Evolutionary conservation across 2,329 filamentous ascomycete genomes (phyloP), one percentile per base, ranked within the genome.

Genomic region (Claviceps sp.): DNA sequence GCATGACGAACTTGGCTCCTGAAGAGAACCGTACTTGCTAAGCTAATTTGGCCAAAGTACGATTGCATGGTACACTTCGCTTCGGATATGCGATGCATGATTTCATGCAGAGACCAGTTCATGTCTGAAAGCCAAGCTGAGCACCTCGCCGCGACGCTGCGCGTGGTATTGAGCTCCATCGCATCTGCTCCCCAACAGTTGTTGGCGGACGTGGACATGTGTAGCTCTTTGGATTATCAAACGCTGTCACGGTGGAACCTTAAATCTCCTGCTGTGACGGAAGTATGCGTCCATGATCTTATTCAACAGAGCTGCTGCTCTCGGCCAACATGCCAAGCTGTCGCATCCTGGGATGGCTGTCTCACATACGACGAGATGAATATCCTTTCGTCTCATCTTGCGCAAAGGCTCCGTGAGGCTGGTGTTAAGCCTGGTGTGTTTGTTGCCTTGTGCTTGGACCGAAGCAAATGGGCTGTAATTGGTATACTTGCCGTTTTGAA

Each of bases 401-500:
- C 50, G 10, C 13, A 30, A n/a, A 37, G 11, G 11, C 48, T 50
- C 16, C 19, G 22, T 8, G 38, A 24, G 1, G 26, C 41, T 2
- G 52, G 52, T 22, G 52, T 49, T 41, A 6, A 34, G 14, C 24
- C 34, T n/a, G 47, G 22, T 16, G 47, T 49, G 4, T 40, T 55
- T n/a, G 56, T 66, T 0, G 56, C 58, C 1, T 34, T 66, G 0
- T 64, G 58, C 43, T 61, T 64, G 10, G 61, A 65, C 11, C 66
- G 65, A 40, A 63, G 60, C 0, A 52, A 47, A 30, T 47, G 44
- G 44, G 34, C 13, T 14, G 24, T 26, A 30, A 26, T 66, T 4
- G 58, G 58, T 7, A 62, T 68, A 43, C 41, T 68, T 0, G 65
- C 57, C 0, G 50, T 66, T 3, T 58, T 66, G 47, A 66, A 63